Percentiles rank a stretch among this genome's conserved stretches.
These are phyloP conservation scores for Aspergillus homomorphus DNA, from an alignment of 495 filamentous ascomycete species.

Conservation along the genomic window DNA sequence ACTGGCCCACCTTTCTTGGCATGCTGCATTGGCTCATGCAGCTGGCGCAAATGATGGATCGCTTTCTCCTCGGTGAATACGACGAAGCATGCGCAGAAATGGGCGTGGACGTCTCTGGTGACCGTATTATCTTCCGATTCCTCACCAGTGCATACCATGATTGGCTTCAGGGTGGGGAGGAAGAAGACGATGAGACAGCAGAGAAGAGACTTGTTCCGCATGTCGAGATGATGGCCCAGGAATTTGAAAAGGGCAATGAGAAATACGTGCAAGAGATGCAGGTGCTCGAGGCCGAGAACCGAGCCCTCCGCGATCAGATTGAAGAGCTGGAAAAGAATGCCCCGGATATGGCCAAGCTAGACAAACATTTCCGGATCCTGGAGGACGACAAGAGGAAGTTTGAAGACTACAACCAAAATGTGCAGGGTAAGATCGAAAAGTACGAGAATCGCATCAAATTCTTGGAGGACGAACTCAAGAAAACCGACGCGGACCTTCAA, in stretches of 20 bases:
- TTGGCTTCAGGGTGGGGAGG: conserved; percentile 78
- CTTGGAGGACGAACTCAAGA: conserved; percentile 74
- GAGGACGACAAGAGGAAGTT: conserved; percentile 91
- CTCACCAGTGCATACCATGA: conserved; percentile 84
- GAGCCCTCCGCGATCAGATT: conserved; percentile 73
- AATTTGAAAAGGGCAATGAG: conserved; percentile 80
- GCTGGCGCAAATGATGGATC: conserved; percentile 83
- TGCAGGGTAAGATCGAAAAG: conserved; percentile 77
- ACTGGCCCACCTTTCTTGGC: conserved; percentile 91
- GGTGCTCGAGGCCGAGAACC: conserved; percentile 79
- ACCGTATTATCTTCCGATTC: conserved; percentile 92
- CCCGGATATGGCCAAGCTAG: conserved; percentile 75
- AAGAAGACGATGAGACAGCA: conserved; percentile 78
- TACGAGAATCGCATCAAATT: conserved; percentile 73
- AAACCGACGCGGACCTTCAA: conserved; percentile 70
- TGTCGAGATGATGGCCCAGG: conserved; percentile 80
- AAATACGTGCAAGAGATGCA: conserved; percentile 78
- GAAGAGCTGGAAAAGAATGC: conserved; percentile 81
- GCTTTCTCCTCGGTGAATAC: conserved; percentile 69
- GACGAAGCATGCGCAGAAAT: conserved; percentile 84
- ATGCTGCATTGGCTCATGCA: conserved; percentile 99
- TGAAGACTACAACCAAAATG: conserved; percentile 79
- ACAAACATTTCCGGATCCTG: conserved; percentile 80
- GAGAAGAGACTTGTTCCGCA: conserved; percentile 74
- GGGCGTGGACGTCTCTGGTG: conserved; percentile 80